Conservation (phyloP, 352 stramenopile species). For the Sclerospora graminicola region DNA sequence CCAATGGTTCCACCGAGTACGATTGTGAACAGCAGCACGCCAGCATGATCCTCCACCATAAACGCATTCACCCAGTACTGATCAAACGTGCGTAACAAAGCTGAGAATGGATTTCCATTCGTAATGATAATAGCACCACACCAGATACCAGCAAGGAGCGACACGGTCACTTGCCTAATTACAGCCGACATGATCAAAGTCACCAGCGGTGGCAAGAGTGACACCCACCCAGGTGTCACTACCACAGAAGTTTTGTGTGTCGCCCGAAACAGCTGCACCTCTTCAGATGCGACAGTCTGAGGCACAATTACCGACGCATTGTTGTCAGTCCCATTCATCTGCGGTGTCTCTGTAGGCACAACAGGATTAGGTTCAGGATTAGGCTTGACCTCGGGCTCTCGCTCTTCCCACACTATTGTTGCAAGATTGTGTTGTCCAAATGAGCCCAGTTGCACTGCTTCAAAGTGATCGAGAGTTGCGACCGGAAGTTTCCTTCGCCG, state of each 20-base stretch:
- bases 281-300: conserved; percentile 11
- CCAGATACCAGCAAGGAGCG: conserved; percentile 81
- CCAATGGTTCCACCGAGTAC: conserved; percentile 82
- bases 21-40: conserved; percentile 85
- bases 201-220: conserved; percentile 58
- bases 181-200: conserved; percentile 66
- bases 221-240: conserved; percentile 65
- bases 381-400: background rate
- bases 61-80: conserved; percentile 84
- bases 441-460: conserved; percentile 32
- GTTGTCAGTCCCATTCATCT: conserved; percentile 12
- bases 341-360: background rate
- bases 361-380: background rate
- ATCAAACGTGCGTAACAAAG: conserved; percentile 79
- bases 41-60: conserved; percentile 68
- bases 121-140: conserved; percentile 76
- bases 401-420: conserved; percentile 31
- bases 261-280: conserved; percentile 20
- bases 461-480: conserved; percentile 27
- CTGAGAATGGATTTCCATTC: conserved; percentile 58
- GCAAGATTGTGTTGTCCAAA: conserved; percentile 46
- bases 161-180: conserved; percentile 71
- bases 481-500: conserved; percentile 49
- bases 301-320: conserved; percentile 28
- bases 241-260: conserved; percentile 32